phyloP scores from a whole-genome alignment of 805 yeast species.

The Ogataea salicorniae region DNA sequence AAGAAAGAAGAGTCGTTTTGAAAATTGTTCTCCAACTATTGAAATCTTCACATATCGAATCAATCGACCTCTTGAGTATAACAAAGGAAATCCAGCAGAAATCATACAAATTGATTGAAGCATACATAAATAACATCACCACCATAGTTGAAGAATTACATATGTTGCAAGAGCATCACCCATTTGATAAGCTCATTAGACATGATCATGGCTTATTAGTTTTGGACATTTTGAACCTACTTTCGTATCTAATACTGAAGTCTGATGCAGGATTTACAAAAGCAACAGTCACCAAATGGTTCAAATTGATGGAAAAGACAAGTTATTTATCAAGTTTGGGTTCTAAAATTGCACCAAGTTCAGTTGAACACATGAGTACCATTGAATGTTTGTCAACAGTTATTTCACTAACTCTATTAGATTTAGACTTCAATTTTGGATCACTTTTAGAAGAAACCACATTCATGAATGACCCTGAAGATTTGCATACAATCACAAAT shows the following conservation, averaged over 20 bases:
- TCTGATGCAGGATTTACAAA: slow-evolving; percentile 20
- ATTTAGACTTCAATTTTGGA: slow-evolving; percentile 47
- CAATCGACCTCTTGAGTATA: slow-evolving; percentile 32
- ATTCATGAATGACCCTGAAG: slow-evolving; percentile 38
- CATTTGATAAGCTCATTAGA: slow-evolving; percentile 11
- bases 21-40: slow-evolving; percentile 36
- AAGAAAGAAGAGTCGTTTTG: slow-evolving; percentile 49
- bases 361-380: slow-evolving; percentile 17
- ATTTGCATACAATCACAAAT: slow-evolving; percentile 25
- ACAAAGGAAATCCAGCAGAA: slow-evolving; percentile 32
- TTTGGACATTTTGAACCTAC: slow-evolving; percentile 22
- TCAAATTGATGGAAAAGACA: slow-evolving; percentile 38
- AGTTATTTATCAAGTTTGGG: slow-evolving; percentile 13
- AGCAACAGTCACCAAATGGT: slow-evolving; percentile 47
- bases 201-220: slow-evolving; percentile 14
- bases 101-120: slow-evolving; percentile 27
- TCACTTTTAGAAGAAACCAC: slow-evolving; percentile 34
- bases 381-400: slow-evolving; percentile 45
- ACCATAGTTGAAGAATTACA: slow-evolving; percentile 6
- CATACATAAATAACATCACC: slow-evolving; percentile 21
- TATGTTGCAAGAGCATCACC: slow-evolving; percentile 7
- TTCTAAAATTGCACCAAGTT: slow-evolving; percentile 23
- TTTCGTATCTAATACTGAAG: slow-evolving; percentile 23
- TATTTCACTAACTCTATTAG: slow-evolving; percentile 48
- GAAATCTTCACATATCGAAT: slow-evolving; percentile 20